Evolutionary conservation across 805 yeast species (phyloP), one percentile per base, ranked within the genome.

Genomic region (Teunomyces atbi): DNA sequence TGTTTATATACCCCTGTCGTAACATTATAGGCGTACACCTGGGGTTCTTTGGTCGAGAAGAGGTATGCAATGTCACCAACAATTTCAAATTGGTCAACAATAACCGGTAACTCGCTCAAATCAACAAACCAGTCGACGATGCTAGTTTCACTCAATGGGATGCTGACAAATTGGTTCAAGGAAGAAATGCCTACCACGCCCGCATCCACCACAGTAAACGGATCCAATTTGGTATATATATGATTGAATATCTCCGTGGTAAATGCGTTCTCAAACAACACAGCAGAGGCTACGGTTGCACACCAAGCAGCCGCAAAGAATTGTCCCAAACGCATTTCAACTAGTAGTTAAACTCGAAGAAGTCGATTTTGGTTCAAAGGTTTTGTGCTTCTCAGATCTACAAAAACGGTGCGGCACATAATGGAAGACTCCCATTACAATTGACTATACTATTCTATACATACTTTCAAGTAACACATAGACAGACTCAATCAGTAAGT

Each of bases 201-300:
- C 49, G 52, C 49, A 71, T 46, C 44, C 11, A 46, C 16, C 23
- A 46, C 42, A n/a, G 44, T 36, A 13, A 44, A 29, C 19, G 20
- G 28, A 12, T 19, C 37, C 34, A 52, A 34, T n/a, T 45, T 47
- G n/a, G 36, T 44, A 33, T 47, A 42, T 26, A 41, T 30, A 21
- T 66, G 67, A 6, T 71, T 59, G 39, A 79, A 74, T 84, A 84
- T 82, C 53, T 83, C 88, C 28, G 67, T 66, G 13, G 62, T 61
- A 56, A 75, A 79, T 0, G 83, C 82, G 49, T 81, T 83, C 44
- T 81, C 84, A 20, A 71, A 62, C 52, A 63, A 71, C 4, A 64
- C 61, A 5, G 58, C 61, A 32, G 45, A 41, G 6, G 39, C 42
- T 40, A 49, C 15, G 12, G 44, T 15, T 15, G 35, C 19, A 13